Evolutionary conservation across 257 asterid genomes (phyloP).

Genomic region (Jacaranda mimosifolia): DNA sequence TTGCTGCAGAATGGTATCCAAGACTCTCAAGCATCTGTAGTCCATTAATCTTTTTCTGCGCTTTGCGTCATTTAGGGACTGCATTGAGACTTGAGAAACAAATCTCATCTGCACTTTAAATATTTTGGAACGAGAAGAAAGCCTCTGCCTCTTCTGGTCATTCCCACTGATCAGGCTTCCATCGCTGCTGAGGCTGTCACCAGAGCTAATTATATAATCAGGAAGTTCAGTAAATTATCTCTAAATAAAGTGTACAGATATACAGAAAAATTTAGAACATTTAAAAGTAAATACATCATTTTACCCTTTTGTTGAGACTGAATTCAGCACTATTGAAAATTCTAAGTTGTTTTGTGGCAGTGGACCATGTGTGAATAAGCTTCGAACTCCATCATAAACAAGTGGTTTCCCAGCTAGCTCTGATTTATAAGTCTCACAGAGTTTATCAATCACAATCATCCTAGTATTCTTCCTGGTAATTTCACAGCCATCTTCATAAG

Average conservation of each 20-base stretch:
- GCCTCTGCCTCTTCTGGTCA: slow-evolving; percentile 58
- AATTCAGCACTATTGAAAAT: slow-evolving; percentile 49
- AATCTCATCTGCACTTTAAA: slow-evolving; percentile 46
- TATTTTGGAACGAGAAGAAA: slow-evolving; percentile 26
- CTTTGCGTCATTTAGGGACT: slow-evolving; percentile 32
- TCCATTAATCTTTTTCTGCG: slow-evolving; percentile 16
- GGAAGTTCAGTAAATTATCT: neutral
- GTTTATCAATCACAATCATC: slow-evolving; percentile 49
- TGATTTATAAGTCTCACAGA: slow-evolving; percentile 40
- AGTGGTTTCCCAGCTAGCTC: slow-evolving; percentile 49
- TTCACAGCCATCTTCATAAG: slow-evolving; percentile 47
- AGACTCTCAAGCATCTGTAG: slow-evolving; percentile 40
- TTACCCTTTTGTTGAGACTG: slow-evolving; percentile 46
- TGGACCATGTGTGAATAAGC: slow-evolving; percentile 49
- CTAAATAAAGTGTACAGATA: neutral
- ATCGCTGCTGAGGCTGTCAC: neutral
- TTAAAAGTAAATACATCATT: neutral
- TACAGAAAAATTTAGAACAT: neutral
- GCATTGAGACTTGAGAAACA: slow-evolving; percentile 44
- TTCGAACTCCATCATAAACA: slow-evolving; percentile 53
- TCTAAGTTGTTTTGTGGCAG: slow-evolving; percentile 50
- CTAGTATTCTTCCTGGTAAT: slow-evolving; percentile 36
- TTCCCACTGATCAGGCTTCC: slow-evolving; percentile 27
- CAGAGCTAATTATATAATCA: neutral
- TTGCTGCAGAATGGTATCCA: slow-evolving; percentile 53